Evolutionary conservation across 2,329 filamentous ascomycete genomes (phyloP).

Genomic region (Stemphylium lycopersici): DNA sequence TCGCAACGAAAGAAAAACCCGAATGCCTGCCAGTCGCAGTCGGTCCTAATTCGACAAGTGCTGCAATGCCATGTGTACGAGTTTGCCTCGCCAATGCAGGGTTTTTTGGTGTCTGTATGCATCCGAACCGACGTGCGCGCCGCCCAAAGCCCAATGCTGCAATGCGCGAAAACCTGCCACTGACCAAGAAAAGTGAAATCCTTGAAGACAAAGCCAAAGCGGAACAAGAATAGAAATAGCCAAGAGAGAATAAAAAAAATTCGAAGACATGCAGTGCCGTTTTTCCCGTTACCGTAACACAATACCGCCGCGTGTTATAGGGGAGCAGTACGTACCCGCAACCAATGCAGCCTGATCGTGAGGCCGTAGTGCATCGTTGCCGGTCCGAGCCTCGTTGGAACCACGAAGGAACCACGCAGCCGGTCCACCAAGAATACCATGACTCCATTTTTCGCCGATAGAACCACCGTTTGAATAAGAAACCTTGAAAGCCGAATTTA

Average conservation of each 20-base stretch:
- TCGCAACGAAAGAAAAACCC: constrained; percentile 21
- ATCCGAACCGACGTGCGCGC: constrained; percentile 9
- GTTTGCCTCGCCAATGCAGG: constrained; percentile 25
- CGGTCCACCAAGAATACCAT: constrained; percentile 9
- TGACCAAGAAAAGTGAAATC: background rate
- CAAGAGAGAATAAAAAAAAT: background rate
- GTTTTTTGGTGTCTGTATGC: constrained; percentile 6
- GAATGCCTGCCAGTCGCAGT: constrained; percentile 7
- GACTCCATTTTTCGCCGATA: constrained; percentile 18
- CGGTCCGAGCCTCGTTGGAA: constrained; percentile 11
- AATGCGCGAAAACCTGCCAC: background rate
- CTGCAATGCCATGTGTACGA: constrained; percentile 32
- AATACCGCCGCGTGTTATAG: constrained; percentile 19
- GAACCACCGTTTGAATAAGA: constrained; percentile 9
- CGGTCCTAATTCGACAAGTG: constrained; percentile 20
- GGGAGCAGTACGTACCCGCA: constrained; percentile 13
- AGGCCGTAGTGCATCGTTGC: constrained; percentile 20
- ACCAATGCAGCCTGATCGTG: constrained; percentile 24
- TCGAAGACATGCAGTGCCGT: constrained; percentile 10
- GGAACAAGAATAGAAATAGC: background rate
- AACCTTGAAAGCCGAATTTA: constrained; percentile 1
- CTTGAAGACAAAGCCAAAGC: background rate
- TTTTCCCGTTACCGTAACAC: constrained; percentile 17
- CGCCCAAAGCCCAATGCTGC: constrained; percentile 18
- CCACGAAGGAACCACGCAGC: background rate